Conservation (phyloP, 2,329 filamentous ascomycete species). For the Diaporthe ilicicola region DNA sequence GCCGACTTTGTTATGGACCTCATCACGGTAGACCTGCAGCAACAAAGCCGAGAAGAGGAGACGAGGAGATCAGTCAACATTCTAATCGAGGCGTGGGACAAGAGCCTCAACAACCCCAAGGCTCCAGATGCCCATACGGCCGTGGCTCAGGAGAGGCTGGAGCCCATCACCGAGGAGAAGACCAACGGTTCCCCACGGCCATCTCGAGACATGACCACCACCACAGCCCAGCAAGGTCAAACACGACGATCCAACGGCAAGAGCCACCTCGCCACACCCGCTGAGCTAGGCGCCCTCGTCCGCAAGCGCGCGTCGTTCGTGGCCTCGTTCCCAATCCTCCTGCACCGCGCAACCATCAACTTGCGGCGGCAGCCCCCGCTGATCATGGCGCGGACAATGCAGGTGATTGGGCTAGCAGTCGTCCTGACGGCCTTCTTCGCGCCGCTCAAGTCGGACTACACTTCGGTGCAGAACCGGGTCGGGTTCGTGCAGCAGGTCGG, state of each 20-base stretch:
- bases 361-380: conserved; percentile 71
- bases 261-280: conserved; percentile 65
- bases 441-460: conserved; percentile 74
- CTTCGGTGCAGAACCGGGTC: conserved; percentile 75
- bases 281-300: conserved; percentile 74
- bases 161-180: conserved; percentile 33
- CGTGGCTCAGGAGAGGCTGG: conserved; percentile 34
- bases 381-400: conserved; percentile 71
- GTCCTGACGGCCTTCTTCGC: conserved; percentile 76
- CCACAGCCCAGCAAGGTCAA: conserved; percentile 48
- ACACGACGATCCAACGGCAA: conserved; percentile 31
- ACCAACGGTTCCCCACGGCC: conserved; percentile 44
- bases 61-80: conserved; percentile 69
- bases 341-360: conserved; percentile 75
- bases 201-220: conserved; percentile 36
- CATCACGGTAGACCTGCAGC: conserved; percentile 78
- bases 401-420: conserved; percentile 70
- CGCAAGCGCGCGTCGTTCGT: conserved; percentile 69
- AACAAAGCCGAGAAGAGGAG: conserved; percentile 67
- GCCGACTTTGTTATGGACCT: conserved; percentile 81
- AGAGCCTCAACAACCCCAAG: conserved; percentile 24
- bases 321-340: conserved; percentile 71
- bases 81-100: conserved; percentile 68
- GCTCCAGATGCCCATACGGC: not conserved
- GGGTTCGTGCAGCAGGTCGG: conserved; percentile 78